Base-by-base conservation (phyloP, 306 rosid genomes). In the Cicer judaicum region DNA sequence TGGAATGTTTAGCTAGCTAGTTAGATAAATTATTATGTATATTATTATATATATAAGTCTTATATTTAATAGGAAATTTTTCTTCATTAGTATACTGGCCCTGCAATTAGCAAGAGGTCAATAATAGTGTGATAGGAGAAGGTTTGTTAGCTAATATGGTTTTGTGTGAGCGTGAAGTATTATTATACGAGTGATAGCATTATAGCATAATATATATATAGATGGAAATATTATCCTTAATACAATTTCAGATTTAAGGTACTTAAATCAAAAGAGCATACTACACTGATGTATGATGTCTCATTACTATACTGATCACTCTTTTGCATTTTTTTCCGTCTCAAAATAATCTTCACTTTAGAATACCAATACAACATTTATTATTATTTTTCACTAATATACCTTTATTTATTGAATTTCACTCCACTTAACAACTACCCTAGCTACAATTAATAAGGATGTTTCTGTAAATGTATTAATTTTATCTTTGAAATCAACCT, bases 21-120 rank as follows among this genome's bases (percentile, higher is more conserved):
- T 63, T 84, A 81, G 86, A 71, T 84, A 72, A 63, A 80, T 70
- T 78, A 80, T 83, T 73, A 80, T 84, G 87, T 85, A 87, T 73
- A 89, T 71, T 79, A 59, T 29, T 59, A 29, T 1, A 13, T 1
- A 66, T 55, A 73, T 16, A 16, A 77, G 73, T 77, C 11, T 77
- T 29, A 29, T 84, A 21, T 75, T 67, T 80, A 19, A 86, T 77
- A 87, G 83, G 68, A 73, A 79, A 40, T 53, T 80, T 80, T 80
- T 84, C 84, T 68, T 81, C 67, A 54, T 41, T 71, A 85, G 79
- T 64, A 74, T 81, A 81, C 77, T 66, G 83, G 78, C 79, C 82
- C 84, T 78, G 86, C 84, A 72, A 76, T 79, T 64, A 72, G 85
- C 74, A 59, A 70, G 88, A 74, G 84, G 82, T 75, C 77, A 77